phyloP scores from a whole-genome alignment of 1,284 basidiomycete genomes.

The Schizophyllum commune region DNA sequence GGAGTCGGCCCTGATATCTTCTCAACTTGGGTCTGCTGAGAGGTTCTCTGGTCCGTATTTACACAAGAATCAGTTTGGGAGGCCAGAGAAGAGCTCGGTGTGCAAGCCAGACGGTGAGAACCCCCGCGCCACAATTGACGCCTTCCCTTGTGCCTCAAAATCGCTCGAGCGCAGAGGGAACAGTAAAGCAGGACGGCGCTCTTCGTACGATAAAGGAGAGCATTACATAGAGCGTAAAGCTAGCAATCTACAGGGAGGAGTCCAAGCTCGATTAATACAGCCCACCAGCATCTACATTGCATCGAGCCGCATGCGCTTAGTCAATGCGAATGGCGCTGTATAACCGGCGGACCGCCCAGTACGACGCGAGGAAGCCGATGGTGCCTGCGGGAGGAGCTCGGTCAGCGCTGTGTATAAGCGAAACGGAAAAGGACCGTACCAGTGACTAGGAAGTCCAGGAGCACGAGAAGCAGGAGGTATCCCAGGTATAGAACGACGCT shows the following conservation, averaged over 20 bases:
- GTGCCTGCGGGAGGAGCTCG: slow-evolving; percentile 40
- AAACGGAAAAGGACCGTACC: slow-evolving; percentile 36
- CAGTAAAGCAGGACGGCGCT: no score
- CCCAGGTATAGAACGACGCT: slow-evolving; percentile 88
- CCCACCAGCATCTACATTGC: neutral
- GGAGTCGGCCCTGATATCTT: no score
- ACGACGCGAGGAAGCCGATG: slow-evolving; percentile 83
- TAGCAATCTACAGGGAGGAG: neutral
- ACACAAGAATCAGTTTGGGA: no score
- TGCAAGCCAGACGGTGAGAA: no score
- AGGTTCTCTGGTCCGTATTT: no score
- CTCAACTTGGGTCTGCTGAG: no score
- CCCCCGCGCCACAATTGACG: no score
- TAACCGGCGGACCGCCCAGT: slow-evolving; percentile 77
- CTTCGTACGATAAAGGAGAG: neutral
- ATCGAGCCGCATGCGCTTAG: slow-evolving; percentile 22
- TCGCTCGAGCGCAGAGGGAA: no score
- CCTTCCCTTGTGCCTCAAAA: no score
- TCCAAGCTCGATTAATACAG: neutral
- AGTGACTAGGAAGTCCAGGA: slow-evolving; percentile 85
- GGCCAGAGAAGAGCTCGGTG: no score
- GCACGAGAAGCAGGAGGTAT: slow-evolving; percentile 78
- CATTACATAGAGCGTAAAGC: neutral
- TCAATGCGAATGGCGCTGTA: slow-evolving; percentile 78
- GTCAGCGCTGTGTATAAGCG: neutral